phyloP scores from a whole-genome alignment of 2,329 filamentous ascomycete genomes.

The Xylariomycetidae sp. region DNA sequence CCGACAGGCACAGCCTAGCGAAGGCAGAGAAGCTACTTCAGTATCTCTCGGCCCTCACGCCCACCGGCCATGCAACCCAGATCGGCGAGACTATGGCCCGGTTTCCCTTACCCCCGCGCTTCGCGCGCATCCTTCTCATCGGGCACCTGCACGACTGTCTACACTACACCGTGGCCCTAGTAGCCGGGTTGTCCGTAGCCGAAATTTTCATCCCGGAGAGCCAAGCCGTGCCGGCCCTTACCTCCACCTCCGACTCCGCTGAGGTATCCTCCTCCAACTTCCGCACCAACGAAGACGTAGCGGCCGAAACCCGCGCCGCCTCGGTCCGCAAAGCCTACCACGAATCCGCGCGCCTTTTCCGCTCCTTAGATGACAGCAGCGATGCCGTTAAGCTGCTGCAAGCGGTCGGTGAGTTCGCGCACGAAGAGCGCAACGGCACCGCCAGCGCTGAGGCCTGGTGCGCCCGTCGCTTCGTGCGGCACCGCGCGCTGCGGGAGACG shows the following conservation, averaged over 20 bases:
- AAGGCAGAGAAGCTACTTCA: slow-evolving; percentile 81
- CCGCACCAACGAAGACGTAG: slow-evolving; percentile 60
- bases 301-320: slow-evolving; percentile 65
- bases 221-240: slow-evolving; percentile 58
- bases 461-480: slow-evolving; percentile 74
- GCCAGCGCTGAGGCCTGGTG: slow-evolving; percentile 65
- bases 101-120: slow-evolving; percentile 86
- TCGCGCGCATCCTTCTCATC: slow-evolving; percentile 85
- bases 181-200: slow-evolving; percentile 80
- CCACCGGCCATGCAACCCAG: slow-evolving; percentile 68
- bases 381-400: slow-evolving; percentile 90
- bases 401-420: slow-evolving; percentile 80
- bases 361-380: slow-evolving; percentile 71
- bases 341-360: slow-evolving; percentile 70
- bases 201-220: slow-evolving; percentile 82
- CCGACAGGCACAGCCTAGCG: slow-evolving; percentile 66
- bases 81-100: slow-evolving; percentile 76
- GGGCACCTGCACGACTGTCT: slow-evolving; percentile 78
- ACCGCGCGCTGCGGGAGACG: slow-evolving; percentile 82
- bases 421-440: too few relatives aligned
- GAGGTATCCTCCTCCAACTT: slow-evolving; percentile 34
- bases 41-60: slow-evolving; percentile 75
- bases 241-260: too few relatives aligned
- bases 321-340: slow-evolving; percentile 57
- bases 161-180: slow-evolving; percentile 79